Conservation (phyloP, 2,329 filamentous ascomycete species). For the Ascocoryne sarcoides region DNA sequence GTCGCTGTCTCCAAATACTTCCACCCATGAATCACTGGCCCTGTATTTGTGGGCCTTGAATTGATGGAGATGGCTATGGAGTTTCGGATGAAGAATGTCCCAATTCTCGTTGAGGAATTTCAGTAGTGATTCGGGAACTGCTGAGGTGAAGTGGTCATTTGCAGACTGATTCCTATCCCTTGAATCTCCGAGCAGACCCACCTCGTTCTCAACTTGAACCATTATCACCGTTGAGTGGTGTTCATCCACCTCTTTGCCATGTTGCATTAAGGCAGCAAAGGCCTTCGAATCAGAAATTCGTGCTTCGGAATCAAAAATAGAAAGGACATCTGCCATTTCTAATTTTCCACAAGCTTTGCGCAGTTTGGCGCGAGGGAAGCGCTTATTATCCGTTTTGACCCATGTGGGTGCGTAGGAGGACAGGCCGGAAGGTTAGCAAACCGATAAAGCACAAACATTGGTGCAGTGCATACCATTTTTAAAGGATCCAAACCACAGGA, state of each 20-base stretch:
- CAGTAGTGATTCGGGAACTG: conserved; percentile 31
- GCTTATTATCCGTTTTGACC: conserved; percentile 29
- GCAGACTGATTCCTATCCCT: conserved; percentile 37
- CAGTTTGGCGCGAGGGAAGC: conserved; percentile 27
- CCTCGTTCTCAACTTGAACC: conserved; percentile 51
- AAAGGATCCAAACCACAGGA: conserved; percentile 40
- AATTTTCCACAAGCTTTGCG: conserved; percentile 21
- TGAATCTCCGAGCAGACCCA: conserved; percentile 42
- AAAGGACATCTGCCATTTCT: conserved; percentile 28
- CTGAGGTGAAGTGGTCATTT: conserved; percentile 32
- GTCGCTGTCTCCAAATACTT: conserved; percentile 32
- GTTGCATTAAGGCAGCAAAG: conserved; percentile 31
- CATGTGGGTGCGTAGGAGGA: conserved; percentile 33
- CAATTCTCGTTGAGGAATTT: conserved; percentile 25
- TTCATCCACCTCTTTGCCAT: conserved; percentile 36
- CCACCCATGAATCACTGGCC: conserved; percentile 29
- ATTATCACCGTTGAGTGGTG: conserved; percentile 42
- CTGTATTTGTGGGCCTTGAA: conserved; percentile 4
- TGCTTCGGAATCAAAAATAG: conserved; percentile 31
- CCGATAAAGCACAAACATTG: not conserved
- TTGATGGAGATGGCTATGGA: conserved; percentile 8
- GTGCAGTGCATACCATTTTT: conserved; percentile 33
- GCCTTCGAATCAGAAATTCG: conserved; percentile 32
- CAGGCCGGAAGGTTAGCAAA: conserved; percentile 13
- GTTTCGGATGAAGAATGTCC: conserved; percentile 20